These are phyloP conservation scores for Tetracladium maxilliforme DNA, from an alignment of 2,329 filamentous ascomycete genomes.

Conservation along the genomic window DNA sequence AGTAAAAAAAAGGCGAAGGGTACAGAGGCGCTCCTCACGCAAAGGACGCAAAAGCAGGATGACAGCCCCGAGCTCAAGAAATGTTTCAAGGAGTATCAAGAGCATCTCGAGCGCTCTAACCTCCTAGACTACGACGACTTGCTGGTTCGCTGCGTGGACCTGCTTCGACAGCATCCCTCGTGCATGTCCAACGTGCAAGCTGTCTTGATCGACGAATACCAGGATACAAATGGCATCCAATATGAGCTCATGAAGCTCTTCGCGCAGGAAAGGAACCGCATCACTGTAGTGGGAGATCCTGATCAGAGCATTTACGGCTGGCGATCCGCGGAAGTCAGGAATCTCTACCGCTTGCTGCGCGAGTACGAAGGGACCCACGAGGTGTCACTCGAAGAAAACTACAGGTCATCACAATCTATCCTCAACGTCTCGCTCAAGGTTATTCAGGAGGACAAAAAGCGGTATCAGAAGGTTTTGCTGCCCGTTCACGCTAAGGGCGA, in stretches of 20 bases:
- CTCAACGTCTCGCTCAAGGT: conserved; percentile 66
- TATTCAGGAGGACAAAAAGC: conserved; percentile 75
- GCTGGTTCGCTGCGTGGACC: conserved; percentile 65
- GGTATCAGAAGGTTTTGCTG: conserved; percentile 67
- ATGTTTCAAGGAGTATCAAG: conserved; percentile 65
- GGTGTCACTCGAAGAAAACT: conserved; percentile 84
- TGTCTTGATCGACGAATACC: conserved; percentile 92
- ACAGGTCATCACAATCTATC: conserved; percentile 79
- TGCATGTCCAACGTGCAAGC: conserved; percentile 85
- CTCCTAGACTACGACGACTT: conserved; percentile 92
- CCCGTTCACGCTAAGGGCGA: conserved; percentile 72
- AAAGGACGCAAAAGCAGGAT: conserved; percentile 19
- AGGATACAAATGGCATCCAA: conserved; percentile 91
- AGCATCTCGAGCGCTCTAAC: conserved; percentile 59
- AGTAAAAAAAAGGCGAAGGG: conserved; percentile 49
- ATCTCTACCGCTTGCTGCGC: conserved; percentile 62
- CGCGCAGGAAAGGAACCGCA: conserved; percentile 55
- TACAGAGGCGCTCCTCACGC: conserved; percentile 27
- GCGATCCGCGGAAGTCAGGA: conserved; percentile 82
- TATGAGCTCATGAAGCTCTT: conserved; percentile 89
- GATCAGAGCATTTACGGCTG: conserved; percentile 98
- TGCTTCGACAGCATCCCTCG: conserved; percentile 56
- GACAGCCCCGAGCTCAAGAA: conserved; percentile 15
- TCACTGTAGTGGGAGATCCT: conserved; percentile 91
- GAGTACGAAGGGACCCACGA: conserved; percentile 69